A percentile compares a stretch with the other conserved stretches of the same genome.
Conservation (phyloP, 2,329 filamentous ascomycete species). For the Trichothecium sympodiale region DNA sequence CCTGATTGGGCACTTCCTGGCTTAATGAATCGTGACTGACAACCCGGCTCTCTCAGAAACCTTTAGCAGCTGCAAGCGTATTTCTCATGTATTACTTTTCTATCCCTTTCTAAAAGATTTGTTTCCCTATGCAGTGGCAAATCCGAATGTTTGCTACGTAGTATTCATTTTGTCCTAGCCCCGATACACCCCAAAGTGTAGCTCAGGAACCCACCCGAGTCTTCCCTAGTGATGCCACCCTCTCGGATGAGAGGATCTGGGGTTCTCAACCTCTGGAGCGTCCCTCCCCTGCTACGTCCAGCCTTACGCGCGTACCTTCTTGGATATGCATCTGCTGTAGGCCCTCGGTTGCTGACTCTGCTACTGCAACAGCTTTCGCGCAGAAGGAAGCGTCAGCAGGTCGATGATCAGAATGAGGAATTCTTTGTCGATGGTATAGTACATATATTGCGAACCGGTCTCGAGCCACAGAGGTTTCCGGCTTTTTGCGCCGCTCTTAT, state of each 20-base stretch:
- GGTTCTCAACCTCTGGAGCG: slow-evolving; percentile 5
- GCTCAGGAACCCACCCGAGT: no score
- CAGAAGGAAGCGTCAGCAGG: slow-evolving; percentile 16
- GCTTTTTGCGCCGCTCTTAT: slow-evolving; percentile 51
- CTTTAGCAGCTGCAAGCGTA: no score
- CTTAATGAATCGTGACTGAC: no score
- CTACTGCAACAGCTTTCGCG: slow-evolving; percentile 37
- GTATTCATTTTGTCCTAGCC: no score
- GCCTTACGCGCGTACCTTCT: slow-evolving; percentile 48
- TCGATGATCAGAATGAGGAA: slow-evolving; percentile 15
- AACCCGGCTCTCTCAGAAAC: no score
- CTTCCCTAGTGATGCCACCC: no score
- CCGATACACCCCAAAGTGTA: no score
- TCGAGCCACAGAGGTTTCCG: slow-evolving; percentile 47
- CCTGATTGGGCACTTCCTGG: no score
- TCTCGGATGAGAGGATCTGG: neutral
- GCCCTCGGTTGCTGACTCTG: slow-evolving; percentile 43
- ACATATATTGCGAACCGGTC: slow-evolving; percentile 36
- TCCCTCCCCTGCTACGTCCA: slow-evolving; percentile 43
- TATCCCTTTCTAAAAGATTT: no score
- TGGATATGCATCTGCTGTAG: slow-evolving; percentile 49
- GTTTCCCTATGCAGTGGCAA: no score
- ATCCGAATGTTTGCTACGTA: no score
- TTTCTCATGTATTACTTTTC: no score
- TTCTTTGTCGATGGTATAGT: slow-evolving; percentile 20